Conservation (phyloP, 108 stramenopile species). For the Aurantiochytrium sp. region DNA sequence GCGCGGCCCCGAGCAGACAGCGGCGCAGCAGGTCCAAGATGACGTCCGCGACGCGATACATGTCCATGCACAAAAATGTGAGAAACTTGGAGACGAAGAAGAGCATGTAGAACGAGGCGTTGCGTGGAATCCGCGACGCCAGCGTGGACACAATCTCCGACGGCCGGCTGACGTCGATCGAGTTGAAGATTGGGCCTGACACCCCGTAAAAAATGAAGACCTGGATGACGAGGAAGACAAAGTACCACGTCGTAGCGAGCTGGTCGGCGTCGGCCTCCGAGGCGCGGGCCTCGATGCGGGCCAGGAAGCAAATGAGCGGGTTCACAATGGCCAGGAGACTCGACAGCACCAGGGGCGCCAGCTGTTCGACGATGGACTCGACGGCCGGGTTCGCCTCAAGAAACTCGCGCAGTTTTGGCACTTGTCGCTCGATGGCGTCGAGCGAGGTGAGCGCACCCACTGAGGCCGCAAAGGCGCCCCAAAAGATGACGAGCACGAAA, state of each 20-base stretch:
- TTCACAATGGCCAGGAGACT: neutral
- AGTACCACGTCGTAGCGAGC: conserved; percentile 24
- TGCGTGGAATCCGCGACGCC: neutral
- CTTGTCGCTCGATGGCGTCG: neutral
- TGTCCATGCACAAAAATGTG: neutral
- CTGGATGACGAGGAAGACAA: conserved; percentile 5
- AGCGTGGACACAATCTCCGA: neutral
- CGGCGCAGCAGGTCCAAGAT: neutral
- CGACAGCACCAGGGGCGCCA: neutral
- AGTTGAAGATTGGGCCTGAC: neutral
- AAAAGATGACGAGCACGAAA: neutral
- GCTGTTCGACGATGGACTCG: neutral
- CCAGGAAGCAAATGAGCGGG: neutral
- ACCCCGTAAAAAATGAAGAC: conserved; percentile 30
- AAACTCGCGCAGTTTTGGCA: neutral
- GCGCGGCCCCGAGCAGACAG: neutral
- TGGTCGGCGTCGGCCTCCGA: neutral
- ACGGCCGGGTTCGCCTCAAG: neutral
- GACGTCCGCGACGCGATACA: neutral
- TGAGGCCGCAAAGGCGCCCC: neutral
- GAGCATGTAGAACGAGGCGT: neutral
- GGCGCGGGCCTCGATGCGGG: neutral
- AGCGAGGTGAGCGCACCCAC: conserved; percentile 8
- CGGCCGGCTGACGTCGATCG: neutral
- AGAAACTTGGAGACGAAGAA: neutral